Evolutionary conservation across 108 stramenopile genomes (phyloP).

Genomic region (Aurantiochytrium sp.): DNA sequence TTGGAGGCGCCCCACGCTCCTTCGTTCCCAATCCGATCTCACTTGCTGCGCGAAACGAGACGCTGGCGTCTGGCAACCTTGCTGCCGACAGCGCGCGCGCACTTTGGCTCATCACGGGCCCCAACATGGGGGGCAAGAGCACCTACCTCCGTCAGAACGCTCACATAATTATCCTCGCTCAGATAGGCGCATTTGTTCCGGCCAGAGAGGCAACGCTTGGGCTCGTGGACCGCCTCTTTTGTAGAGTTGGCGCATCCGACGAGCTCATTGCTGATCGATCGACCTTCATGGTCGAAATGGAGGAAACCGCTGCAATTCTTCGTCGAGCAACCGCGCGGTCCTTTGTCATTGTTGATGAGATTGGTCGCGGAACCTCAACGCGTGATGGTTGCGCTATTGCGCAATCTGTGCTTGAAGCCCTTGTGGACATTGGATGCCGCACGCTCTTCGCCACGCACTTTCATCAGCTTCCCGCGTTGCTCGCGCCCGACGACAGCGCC

Average conservation of each 20-base stretch:
- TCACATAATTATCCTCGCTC: conserved; percentile 76
- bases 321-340: conserved; percentile 63
- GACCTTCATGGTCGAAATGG: conserved; percentile 88
- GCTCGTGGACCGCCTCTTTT: conserved; percentile 64
- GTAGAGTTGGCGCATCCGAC: conserved; percentile 75
- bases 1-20: neutral
- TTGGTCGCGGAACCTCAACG: conserved; percentile 73
- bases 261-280: conserved; percentile 84
- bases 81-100: neutral
- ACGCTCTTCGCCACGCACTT: conserved; percentile 46
- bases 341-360: conserved; percentile 81
- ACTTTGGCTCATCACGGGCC: conserved; percentile 24
- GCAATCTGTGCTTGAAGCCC: conserved; percentile 18
- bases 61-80: no score
- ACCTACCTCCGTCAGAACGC: conserved; percentile 39
- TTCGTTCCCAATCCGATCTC: neutral
- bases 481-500: neutral
- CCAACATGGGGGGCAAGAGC: conserved; percentile 42
- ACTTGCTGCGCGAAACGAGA: neutral
- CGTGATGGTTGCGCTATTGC: conserved; percentile 24
- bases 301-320: conserved; percentile 80
- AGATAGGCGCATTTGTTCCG: conserved; percentile 84
- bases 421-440: conserved; percentile 27
- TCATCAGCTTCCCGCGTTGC: conserved; percentile 10
- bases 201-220: conserved; percentile 68